Evolutionary conservation across 2,329 filamentous ascomycete species (phyloP).

Genomic region (Ceratocystis harringtonii): DNA sequence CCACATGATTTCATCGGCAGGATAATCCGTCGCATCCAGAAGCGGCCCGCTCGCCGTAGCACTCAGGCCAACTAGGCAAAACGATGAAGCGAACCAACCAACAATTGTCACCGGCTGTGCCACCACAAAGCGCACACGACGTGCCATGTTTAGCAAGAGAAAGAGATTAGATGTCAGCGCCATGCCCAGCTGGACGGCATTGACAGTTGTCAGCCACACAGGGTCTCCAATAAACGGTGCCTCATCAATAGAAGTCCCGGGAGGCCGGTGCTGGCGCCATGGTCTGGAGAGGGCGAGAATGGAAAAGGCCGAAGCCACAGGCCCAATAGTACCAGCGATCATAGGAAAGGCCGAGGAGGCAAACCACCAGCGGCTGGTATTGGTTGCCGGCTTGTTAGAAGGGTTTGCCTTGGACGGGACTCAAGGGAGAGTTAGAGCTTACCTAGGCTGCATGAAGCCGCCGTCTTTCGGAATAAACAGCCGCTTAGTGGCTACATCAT

Average conservation of each 20-base stretch:
- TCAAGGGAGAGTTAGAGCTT: not conserved
- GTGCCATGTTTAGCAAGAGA: conserved; percentile 75
- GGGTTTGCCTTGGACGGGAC: too few relatives aligned
- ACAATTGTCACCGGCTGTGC: conserved; percentile 73
- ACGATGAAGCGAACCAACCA: conserved; percentile 54
- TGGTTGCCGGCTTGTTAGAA: not conserved
- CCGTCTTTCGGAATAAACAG: not conserved
- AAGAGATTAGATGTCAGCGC: conserved; percentile 69
- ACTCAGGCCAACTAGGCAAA: conserved; percentile 51
- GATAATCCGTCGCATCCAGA: conserved; percentile 22
- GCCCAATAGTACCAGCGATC: conserved; percentile 69
- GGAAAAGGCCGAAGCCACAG: conserved; percentile 74
- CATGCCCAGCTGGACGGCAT: conserved; percentile 60
- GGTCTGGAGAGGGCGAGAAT: conserved; percentile 71
- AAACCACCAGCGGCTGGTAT: conserved; percentile 46
- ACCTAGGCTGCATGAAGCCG: conserved; percentile 1
- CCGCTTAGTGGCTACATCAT: not conserved
- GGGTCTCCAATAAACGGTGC: conserved; percentile 47
- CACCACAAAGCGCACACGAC: conserved; percentile 61
- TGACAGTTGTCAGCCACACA: conserved; percentile 57
- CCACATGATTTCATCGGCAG: conserved; percentile 40
- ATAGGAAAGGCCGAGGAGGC: conserved; percentile 55
- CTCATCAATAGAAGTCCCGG: conserved; percentile 32
- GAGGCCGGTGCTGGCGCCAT: conserved; percentile 50
- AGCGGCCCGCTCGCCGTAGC: conserved; percentile 50